These are phyloP conservation scores for Plasmodium gonderi DNA, from an alignment of 169 alveolate species.

Conservation along the genomic window DNA sequence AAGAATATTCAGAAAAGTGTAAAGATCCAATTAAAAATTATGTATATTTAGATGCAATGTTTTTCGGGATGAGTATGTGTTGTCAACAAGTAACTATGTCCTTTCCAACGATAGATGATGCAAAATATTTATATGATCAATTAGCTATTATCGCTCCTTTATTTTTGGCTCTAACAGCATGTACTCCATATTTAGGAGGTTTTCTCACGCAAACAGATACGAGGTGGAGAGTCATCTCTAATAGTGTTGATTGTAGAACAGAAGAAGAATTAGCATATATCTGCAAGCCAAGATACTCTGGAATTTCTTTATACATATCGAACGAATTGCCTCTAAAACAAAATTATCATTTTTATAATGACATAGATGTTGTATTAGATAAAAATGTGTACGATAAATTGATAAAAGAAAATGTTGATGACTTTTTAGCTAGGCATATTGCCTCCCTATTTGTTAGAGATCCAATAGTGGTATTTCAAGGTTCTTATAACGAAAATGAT, in stretches of 20 bases:
- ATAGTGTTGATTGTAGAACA: slow-evolving; percentile 94
- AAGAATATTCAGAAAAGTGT: slow-evolving; percentile 48
- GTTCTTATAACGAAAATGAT: slow-evolving; percentile 71
- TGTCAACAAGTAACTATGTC: slow-evolving; percentile 93
- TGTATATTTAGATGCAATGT: slow-evolving; percentile 96
- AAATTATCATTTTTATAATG: slow-evolving; percentile 85
- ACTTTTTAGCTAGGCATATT: slow-evolving; percentile 91
- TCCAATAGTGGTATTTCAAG: slow-evolving; percentile 93
- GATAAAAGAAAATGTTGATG: slow-evolving; percentile 86
- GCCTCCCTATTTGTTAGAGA: slow-evolving; percentile 92
- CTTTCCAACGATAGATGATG: slow-evolving; percentile 87
- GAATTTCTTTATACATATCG: slow-evolving; percentile 92
- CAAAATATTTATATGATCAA: slow-evolving; percentile 94
- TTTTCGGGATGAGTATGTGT: slow-evolving; percentile 97
- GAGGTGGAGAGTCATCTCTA: slow-evolving; percentile 93
- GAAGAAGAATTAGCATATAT: slow-evolving; percentile 89
- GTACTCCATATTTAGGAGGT: slow-evolving; percentile 94
- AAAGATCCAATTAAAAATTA: slow-evolving; percentile 86
- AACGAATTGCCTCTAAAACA: slow-evolving; percentile 82
- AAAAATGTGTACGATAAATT: slow-evolving; percentile 83
- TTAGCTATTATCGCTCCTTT: slow-evolving; percentile 93
- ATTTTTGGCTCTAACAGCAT: slow-evolving; percentile 93
- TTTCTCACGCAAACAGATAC: slow-evolving; percentile 92
- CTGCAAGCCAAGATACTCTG: slow-evolving; percentile 92
- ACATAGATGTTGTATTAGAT: slow-evolving; percentile 88